Evolutionary conservation across 202 grass and related monocot species (phyloP), one percentile per base, ranked within the genome.

Genomic region (Saccharum hybrid): DNA sequence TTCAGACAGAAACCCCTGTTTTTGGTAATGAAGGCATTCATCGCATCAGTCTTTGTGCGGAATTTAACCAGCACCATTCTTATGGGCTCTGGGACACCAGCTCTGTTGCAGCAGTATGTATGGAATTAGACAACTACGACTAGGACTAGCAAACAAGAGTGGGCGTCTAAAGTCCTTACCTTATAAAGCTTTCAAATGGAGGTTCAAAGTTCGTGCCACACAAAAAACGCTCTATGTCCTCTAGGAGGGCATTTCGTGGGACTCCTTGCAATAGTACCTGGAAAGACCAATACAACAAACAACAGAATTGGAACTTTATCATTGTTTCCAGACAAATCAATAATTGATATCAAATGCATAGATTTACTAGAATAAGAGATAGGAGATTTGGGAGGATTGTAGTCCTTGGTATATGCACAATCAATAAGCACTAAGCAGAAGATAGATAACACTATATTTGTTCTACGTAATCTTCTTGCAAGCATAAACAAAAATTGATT

Each of bases 251-350:
- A 80, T 94, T 89, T 26, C 81, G 66, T 37, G 96, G 93, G 16
- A 99, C 77, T 71, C 96, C 96, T 92, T 99, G 87, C 83, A 99
- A 33, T 28, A 99, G 26, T 64, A 92, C 77, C 96, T 96, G 71
- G 4, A 46, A 66, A 54, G 36, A 60, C 5, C 14, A 59, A 84
- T 59, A 71, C 16, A 76, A 26, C 0, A 79, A 69, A 74, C 19
- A 65, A 74, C 57, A 63, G 1, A 42, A 30, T 49, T 43, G 78
- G 42, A 74, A 34, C 10, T 60, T 52, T 7, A 69, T 43, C 22
- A 64, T 18, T 84, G 13, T 41, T 88, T 75, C 71, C 45, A 66
- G 14, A 39, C 15, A 69, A 84, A 63, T 48, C 33, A 83, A 23
- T 18, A 76, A 10, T 70, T 70, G 51, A 73, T 36, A 78, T 16